Base-by-base conservation (phyloP, 1,284 basidiomycete genomes). In the Ustilago bromivora region DNA sequence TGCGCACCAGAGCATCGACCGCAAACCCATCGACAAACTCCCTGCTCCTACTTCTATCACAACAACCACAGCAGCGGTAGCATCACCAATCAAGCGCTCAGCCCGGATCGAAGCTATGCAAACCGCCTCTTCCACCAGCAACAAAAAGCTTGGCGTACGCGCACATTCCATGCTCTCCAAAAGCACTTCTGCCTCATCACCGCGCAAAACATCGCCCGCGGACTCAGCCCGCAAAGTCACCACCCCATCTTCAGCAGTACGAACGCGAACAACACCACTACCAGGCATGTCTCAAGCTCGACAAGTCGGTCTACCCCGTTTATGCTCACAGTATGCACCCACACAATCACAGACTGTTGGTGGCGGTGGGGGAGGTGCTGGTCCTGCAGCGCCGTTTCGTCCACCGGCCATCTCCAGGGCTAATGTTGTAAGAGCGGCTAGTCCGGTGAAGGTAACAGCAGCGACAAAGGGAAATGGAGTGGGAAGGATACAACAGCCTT, bases 81-180 rank as follows among this genome's bases (percentile, higher is more conserved):
- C 62, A 7, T 71, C 68, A 13, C 65, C 73, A 3, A 54, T 76
- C 64, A 76, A 76, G 52, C 68, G 74, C 5, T 71, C 69, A 9
- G 69, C 65, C 4, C 65, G 74, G 13, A 71, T 76, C 57, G 69
- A 76, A 62, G 74, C 74, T n/a, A 65, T 62, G 74, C 74, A 72
- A 41, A 64, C 70, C 13, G 40, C 58, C n/a, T 46, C 51, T n/a
- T 46, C 59, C 43, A 51, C 51, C 49, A 38, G 36, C 5, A 19
- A 31, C 47, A 76, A 72, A 32, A 76, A 76, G 56, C 63, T 76
- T 4, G 74, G 74, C 59, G 65, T 68, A 9, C 73, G 73, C 3
- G 68, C 35, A 2, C 71, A 62, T 1, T 69, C 71, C 6, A 19
- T 61, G n/a, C 66, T 73, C 31, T 49, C 54, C 55, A 60, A 46